Conservation (phyloP, 2,329 filamentous ascomycete genomes). For the Neonectria magnoliae region DNA sequence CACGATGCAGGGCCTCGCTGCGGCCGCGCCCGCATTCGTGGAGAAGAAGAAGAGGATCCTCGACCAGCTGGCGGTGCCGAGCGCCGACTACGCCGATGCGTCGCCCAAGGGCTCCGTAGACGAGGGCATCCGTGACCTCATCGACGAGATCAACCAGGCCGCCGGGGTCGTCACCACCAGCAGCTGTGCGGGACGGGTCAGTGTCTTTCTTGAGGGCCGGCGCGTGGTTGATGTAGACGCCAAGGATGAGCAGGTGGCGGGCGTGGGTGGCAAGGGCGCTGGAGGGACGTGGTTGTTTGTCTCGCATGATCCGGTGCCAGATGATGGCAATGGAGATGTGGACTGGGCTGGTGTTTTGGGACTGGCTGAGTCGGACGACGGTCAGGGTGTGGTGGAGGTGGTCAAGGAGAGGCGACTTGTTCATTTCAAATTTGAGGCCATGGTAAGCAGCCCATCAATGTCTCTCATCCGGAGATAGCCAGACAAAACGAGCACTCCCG, state of each 20-base stretch:
- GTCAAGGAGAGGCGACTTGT: constrained; percentile 62
- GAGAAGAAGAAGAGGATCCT: constrained; percentile 79
- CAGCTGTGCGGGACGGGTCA: constrained; percentile 88
- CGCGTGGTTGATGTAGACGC: constrained; percentile 50
- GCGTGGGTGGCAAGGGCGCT: constrained; percentile 84
- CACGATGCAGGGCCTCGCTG: constrained; percentile 45
- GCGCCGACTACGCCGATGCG: constrained; percentile 78
- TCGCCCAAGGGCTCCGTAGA: constrained; percentile 93
- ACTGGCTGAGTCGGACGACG: constrained; percentile 39
- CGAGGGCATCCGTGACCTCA: constrained; percentile 77
- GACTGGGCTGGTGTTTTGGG: constrained; percentile 47
- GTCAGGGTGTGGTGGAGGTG: constrained; percentile 31
- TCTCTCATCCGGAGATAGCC: neutral
- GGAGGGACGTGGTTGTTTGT: constrained; percentile 89
- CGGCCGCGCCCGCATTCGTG: constrained; percentile 56
- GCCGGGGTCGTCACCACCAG: constrained; percentile 89
- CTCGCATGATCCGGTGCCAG: constrained; percentile 77
- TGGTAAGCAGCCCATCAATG: constrained; percentile 70
- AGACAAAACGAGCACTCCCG: neutral
- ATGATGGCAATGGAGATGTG: constrained; percentile 39
- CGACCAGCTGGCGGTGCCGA: constrained; percentile 72
- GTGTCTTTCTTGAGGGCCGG: constrained; percentile 85
- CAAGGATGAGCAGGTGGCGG: constrained; percentile 56
- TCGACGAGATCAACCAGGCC: constrained; percentile 78
- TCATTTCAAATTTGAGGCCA: constrained; percentile 93